Conservation (phyloP, 2,329 filamentous ascomycete species). For the Aspergillus novofumigatus region DNA sequence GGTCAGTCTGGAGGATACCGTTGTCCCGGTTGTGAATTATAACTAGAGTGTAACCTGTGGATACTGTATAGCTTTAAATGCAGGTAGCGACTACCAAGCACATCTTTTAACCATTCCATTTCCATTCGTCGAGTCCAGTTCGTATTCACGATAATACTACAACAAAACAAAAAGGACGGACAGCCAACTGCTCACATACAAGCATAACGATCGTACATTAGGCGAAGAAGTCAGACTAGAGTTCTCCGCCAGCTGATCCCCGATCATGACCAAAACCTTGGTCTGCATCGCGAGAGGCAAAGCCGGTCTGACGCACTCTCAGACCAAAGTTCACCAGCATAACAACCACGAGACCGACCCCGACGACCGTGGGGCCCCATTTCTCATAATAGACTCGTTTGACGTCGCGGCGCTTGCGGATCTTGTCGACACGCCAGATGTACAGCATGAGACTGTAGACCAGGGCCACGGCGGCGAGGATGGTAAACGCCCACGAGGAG, state of each 20-base stretch:
- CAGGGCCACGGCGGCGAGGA: slow-evolving; percentile 73
- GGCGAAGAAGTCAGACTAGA: slow-evolving; percentile 3
- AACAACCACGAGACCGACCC: slow-evolving; percentile 66
- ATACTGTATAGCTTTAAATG: not conserved
- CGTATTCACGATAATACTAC: not conserved
- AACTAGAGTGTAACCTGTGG: slow-evolving; percentile 8
- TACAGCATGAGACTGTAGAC: slow-evolving; percentile 81
- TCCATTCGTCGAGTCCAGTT: not conserved
- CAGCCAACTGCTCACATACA: not conserved
- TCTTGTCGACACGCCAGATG: slow-evolving; percentile 80
- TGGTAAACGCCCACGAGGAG: slow-evolving; percentile 73
- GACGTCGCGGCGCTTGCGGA: slow-evolving; percentile 76
- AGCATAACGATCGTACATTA: not conserved
- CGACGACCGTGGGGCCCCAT: slow-evolving; percentile 76
- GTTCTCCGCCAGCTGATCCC: slow-evolving; percentile 3
- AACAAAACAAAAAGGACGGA: not conserved
- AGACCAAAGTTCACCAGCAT: slow-evolving; percentile 77
- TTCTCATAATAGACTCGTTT: slow-evolving; percentile 76
- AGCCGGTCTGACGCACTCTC: slow-evolving; percentile 57
- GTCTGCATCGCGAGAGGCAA: slow-evolving; percentile 16
- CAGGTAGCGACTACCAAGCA: not conserved
- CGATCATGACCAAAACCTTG: not conserved
- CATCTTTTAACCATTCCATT: not conserved
- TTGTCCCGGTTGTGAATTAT: slow-evolving; percentile 30
- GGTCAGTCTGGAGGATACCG: slow-evolving; percentile 31